Evolutionary conservation across 2,329 filamentous ascomycete species (phyloP).

Genomic region (Magnaporthiopsis poae): DNA sequence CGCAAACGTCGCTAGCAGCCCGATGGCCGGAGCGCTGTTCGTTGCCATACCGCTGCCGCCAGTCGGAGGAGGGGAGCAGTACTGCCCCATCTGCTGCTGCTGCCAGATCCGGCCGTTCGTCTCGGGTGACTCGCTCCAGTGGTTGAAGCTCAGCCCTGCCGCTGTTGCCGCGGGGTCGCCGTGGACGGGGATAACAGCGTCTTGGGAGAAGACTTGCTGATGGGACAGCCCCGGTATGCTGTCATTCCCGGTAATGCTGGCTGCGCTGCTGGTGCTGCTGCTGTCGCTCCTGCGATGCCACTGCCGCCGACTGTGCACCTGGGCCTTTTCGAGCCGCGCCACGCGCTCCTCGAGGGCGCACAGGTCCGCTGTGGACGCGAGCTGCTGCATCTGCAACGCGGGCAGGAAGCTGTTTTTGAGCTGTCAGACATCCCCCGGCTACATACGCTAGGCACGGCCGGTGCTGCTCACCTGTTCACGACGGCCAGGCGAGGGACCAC

Average conservation of each 20-base stretch:
- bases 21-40: constrained; percentile 5
- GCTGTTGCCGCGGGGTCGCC: not conserved
- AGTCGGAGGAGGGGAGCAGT: not conserved
- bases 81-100: not conserved
- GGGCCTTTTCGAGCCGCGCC: constrained; percentile 5
- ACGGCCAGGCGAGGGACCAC: constrained; percentile 4
- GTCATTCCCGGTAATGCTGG: not conserved
- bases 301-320: not conserved
- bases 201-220: not conserved
- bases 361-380: constrained; percentile 2
- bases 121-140: not conserved
- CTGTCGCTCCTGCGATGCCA: not conserved
- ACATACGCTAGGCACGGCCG: too few species aligned
- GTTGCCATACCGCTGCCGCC: not conserved
- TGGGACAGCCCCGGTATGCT: not conserved
- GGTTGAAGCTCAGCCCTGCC: not conserved
- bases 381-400: not conserved
- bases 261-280: constrained; percentile 4
- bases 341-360: constrained; percentile 7
- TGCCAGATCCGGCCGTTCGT: not conserved
- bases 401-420: not conserved
- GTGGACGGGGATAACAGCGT: not conserved
- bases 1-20: constrained; percentile 5
- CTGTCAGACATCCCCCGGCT: not conserved
- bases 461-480: not conserved